Evolutionary conservation across 331 rosid genomes (phyloP).

Genomic region (Erythrophleum ivorense): DNA sequence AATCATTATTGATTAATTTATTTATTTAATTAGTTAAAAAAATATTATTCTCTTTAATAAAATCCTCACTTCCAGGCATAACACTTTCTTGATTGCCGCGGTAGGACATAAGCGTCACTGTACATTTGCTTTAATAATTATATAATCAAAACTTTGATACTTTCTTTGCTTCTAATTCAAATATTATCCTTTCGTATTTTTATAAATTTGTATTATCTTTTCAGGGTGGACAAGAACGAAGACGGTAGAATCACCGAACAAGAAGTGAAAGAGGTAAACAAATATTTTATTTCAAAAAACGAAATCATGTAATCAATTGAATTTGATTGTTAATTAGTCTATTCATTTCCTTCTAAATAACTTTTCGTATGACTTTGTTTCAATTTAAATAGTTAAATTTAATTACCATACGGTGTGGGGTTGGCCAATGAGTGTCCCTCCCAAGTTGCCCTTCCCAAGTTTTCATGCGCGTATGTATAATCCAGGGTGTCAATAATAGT

Average conservation of each 20-base stretch:
- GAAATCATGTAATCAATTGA: conserved; percentile 21
- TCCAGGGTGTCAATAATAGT: conserved; percentile 48
- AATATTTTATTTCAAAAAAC: background rate
- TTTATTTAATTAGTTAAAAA: conserved; percentile 39
- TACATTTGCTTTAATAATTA: conserved; percentile 36
- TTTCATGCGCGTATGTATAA: too few species aligned
- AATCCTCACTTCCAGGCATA: conserved; percentile 28
- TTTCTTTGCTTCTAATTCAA: conserved; percentile 41
- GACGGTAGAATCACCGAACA: conserved; percentile 92
- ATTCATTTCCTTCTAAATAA: conserved; percentile 8
- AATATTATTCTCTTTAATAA: background rate
- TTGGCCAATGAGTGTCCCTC: conserved; percentile 40
- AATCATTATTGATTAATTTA: conserved; percentile 31
- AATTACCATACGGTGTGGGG: background rate
- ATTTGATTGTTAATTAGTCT: conserved; percentile 15
- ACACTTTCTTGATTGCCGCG: conserved; percentile 32
- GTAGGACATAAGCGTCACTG: conserved; percentile 24
- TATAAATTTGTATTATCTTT: conserved; percentile 24
- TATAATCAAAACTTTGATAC: conserved; percentile 36
- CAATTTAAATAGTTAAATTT: background rate
- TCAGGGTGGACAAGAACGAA: conserved; percentile 98
- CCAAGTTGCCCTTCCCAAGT: too few species aligned
- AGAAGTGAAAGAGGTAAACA: conserved; percentile 91
- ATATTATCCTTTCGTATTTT: conserved; percentile 27
- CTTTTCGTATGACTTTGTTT: background rate